Percentiles rank a stretch among this genome's conserved stretches.
These are phyloP conservation scores for Cyclotella choctawhatcheeana DNA, from an alignment of 108 stramenopile species.

Conservation along the genomic window DNA sequence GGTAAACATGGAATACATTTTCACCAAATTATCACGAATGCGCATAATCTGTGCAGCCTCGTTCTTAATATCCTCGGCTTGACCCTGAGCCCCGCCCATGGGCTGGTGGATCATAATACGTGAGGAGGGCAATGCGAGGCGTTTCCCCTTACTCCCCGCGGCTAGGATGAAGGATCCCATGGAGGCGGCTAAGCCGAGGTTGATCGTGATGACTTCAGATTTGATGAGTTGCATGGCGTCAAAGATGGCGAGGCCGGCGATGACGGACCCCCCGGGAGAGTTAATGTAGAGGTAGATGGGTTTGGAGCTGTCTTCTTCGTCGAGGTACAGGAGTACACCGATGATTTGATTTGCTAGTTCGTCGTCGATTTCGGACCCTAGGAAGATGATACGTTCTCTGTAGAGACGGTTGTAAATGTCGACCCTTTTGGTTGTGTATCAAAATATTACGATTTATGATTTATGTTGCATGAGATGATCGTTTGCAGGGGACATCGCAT, in stretches of 20 bases:
- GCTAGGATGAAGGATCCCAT: slow-evolving; percentile 98
- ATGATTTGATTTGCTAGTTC: slow-evolving; percentile 99
- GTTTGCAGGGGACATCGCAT: background rate
- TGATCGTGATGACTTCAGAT: slow-evolving; percentile 95
- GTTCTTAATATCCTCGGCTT: slow-evolving; percentile 98
- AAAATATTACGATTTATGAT: background rate
- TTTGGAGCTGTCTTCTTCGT: slow-evolving; percentile 93
- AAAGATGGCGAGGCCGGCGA: slow-evolving; percentile 96
- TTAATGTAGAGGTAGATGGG: slow-evolving; percentile 99
- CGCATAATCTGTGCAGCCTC: slow-evolving; percentile 98
- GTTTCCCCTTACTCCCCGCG: slow-evolving; percentile 93
- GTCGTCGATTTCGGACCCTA: slow-evolving; percentile 98
- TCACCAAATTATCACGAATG: slow-evolving; percentile 97
- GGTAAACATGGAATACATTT: slow-evolving; percentile 97
- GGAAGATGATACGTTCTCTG: slow-evolving; percentile 98
- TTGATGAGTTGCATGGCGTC: slow-evolving; percentile 98
- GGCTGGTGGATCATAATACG: slow-evolving; percentile 99
- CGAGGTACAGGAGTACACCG: slow-evolving; percentile 94
- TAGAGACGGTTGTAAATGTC: slow-evolving; percentile 99
- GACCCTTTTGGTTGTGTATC: slow-evolving; percentile 68
- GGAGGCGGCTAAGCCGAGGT: slow-evolving; percentile 95
- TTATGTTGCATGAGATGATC: too few relatives aligned
- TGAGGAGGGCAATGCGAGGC: slow-evolving; percentile 94
- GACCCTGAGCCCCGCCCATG: slow-evolving; percentile 98
- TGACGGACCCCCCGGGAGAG: slow-evolving; percentile 97